Percentiles rank a stretch among this genome's conserved stretches.
These are phyloP conservation scores for Gossypium sturtianum DNA, from an alignment of 345 rosid genomes.

Conservation along the genomic window DNA sequence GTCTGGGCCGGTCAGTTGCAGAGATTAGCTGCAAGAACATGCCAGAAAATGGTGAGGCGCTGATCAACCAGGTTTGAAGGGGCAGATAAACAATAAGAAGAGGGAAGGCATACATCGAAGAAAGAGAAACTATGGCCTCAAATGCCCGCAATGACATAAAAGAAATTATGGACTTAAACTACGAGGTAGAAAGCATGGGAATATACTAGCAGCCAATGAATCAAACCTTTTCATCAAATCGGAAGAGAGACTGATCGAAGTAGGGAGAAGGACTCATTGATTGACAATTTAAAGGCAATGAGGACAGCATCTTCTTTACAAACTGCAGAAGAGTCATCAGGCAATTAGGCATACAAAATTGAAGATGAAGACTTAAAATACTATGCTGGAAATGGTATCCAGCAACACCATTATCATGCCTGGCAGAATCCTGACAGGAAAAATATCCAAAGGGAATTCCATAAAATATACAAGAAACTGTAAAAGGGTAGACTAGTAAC, in stretches of 20 bases:
- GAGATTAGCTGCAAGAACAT: slow-evolving; percentile 65
- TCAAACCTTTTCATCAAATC: slow-evolving; percentile 87
- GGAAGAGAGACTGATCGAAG: slow-evolving; percentile 89
- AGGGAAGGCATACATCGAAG: not conserved
- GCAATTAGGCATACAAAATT: slow-evolving; percentile 3
- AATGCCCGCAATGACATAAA: not conserved
- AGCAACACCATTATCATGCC: not conserved
- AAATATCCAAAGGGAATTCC: not conserved
- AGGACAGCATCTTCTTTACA: slow-evolving; percentile 79
- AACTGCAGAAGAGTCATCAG: slow-evolving; percentile 45
- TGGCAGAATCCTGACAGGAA: not conserved
- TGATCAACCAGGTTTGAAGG: not conserved
- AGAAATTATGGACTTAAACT: not conserved
- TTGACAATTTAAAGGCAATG: slow-evolving; percentile 82
- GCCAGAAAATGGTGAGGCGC: slow-evolving; percentile 7
- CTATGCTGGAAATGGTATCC: not conserved
- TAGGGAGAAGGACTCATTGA: slow-evolving; percentile 97
- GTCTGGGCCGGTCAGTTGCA: slow-evolving; percentile 55
- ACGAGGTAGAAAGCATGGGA: slow-evolving; percentile 1
- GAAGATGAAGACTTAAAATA: slow-evolving; percentile 1
- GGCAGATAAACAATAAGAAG: not conserved
- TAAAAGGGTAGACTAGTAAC: not conserved
- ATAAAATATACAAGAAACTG: not conserved
- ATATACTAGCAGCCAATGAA: slow-evolving; percentile 10
- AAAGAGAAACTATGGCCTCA: not conserved